These are phyloP conservation scores for Hordeum pubiflorum DNA, from an alignment of 202 grass and related monocot genomes.

Conservation along the genomic window DNA sequence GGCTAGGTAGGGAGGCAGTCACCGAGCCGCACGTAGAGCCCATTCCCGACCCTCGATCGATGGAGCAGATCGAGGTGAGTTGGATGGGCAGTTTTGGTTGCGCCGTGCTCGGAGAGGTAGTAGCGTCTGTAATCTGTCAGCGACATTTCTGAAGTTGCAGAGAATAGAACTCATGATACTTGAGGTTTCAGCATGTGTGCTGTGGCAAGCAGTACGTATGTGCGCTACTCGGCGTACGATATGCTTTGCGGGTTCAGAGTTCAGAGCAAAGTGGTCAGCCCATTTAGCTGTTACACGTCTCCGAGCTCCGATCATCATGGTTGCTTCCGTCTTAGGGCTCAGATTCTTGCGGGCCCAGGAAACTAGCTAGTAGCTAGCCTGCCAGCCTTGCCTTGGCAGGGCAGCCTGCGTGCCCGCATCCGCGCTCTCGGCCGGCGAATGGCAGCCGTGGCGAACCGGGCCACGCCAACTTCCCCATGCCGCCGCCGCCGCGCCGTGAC, in stretches of 20 bases:
- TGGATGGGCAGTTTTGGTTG: constrained; percentile 41
- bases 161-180: neutral
- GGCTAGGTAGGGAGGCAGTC: neutral
- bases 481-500: constrained; percentile 6
- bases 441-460: constrained; percentile 18
- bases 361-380: neutral
- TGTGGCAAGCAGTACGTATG: neutral
- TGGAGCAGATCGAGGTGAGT: neutral
- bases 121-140: neutral
- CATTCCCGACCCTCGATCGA: neutral
- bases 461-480: neutral
- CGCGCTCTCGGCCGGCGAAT: neutral
- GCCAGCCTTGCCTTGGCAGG: neutral
- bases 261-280: too few relatives aligned
- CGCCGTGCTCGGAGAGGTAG: constrained; percentile 8
- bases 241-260: neutral
- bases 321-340: neutral
- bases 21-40: constrained; percentile 4
- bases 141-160: constrained; percentile 25
- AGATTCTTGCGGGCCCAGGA: neutral
- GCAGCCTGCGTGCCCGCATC: neutral
- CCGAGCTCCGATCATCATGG: neutral
- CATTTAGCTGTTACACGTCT: neutral
- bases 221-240: too few relatives aligned
- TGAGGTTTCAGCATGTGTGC: neutral